Evolutionary conservation across 345 rosid genomes (phyloP).

Genomic region (Erysimum cheiranthoides): DNA sequence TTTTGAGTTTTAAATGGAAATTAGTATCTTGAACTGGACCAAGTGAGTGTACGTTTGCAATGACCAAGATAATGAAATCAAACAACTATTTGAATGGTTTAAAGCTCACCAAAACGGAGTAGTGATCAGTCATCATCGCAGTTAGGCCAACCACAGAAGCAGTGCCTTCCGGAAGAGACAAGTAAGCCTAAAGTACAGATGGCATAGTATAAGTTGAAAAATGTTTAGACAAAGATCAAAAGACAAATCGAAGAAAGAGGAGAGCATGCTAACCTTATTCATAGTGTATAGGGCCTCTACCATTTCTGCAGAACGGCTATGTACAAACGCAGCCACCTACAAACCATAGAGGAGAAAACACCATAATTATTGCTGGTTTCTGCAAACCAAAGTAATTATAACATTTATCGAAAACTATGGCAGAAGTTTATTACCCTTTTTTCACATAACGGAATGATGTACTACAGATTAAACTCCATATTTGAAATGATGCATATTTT

Average conservation of each 20-base stretch:
- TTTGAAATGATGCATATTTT: neutral
- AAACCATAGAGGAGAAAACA: slow-evolving; percentile 41
- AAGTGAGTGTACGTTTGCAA: slow-evolving; percentile 13
- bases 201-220: slow-evolving; percentile 20
- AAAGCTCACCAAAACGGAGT: slow-evolving; percentile 60
- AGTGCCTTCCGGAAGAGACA: slow-evolving; percentile 88
- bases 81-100: slow-evolving; percentile 20
- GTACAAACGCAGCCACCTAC: slow-evolving; percentile 66
- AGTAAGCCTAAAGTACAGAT: slow-evolving; percentile 70
- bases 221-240: slow-evolving; percentile 6
- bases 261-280: slow-evolving; percentile 62
- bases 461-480: slow-evolving; percentile 11
- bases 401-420: slow-evolving; percentile 12
- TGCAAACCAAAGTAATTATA: slow-evolving; percentile 27
- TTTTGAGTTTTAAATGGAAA: slow-evolving; percentile 22
- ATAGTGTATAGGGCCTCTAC: slow-evolving; percentile 77
- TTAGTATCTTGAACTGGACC: slow-evolving; percentile 30
- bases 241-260: slow-evolving; percentile 8
- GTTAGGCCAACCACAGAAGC: slow-evolving; percentile 82
- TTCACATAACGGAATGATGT: slow-evolving; percentile 7
- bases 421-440: slow-evolving; percentile 15
- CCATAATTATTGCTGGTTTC: slow-evolving; percentile 2
- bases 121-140: slow-evolving; percentile 94
- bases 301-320: slow-evolving; percentile 71
- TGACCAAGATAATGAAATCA: slow-evolving; percentile 28